These are phyloP conservation scores for Hygrocybe punicea DNA, from an alignment of 768 basidiomycete species.

Conservation along the genomic window DNA sequence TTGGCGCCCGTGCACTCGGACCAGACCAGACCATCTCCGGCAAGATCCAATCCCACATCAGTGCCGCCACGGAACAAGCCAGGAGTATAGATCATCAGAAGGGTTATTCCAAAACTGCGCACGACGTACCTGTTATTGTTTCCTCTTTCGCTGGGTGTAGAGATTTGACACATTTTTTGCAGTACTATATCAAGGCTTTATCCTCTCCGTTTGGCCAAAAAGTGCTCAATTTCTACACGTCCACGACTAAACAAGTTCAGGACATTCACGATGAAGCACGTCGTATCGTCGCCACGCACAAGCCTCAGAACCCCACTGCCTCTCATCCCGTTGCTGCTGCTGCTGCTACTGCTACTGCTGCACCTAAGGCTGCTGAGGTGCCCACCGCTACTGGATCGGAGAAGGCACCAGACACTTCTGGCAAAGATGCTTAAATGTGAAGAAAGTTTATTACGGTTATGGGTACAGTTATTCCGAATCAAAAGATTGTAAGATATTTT, in stretches of 20 bases:
- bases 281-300: conserved; percentile 68
- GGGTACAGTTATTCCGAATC: too few relatives aligned
- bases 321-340: conserved; percentile 7
- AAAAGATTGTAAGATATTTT: too few relatives aligned
- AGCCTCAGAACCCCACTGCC: conserved; percentile 26
- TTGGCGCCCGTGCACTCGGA: conserved; percentile 71
- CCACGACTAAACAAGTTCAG: conserved; percentile 78
- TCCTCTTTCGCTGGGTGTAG: neutral
- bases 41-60: conserved; percentile 64
- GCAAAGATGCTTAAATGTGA: too few relatives aligned
- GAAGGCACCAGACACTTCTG: too few relatives aligned
- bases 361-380: too few relatives aligned
- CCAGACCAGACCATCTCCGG: conserved; percentile 77
- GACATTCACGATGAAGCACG: conserved; percentile 94
- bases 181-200: conserved; percentile 80
- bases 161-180: conserved; percentile 13
- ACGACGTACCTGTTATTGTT: conserved; percentile 48
- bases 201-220: conserved; percentile 73
- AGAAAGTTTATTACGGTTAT: too few relatives aligned
- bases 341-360: neutral
- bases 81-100: conserved; percentile 78
- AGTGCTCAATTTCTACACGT: conserved; percentile 80
- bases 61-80: conserved; percentile 63
- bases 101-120: conserved; percentile 65
- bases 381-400: too few relatives aligned